Base-by-base conservation (phyloP, 1,284 basidiomycete genomes). In the Ustilago shanxiensis region DNA sequence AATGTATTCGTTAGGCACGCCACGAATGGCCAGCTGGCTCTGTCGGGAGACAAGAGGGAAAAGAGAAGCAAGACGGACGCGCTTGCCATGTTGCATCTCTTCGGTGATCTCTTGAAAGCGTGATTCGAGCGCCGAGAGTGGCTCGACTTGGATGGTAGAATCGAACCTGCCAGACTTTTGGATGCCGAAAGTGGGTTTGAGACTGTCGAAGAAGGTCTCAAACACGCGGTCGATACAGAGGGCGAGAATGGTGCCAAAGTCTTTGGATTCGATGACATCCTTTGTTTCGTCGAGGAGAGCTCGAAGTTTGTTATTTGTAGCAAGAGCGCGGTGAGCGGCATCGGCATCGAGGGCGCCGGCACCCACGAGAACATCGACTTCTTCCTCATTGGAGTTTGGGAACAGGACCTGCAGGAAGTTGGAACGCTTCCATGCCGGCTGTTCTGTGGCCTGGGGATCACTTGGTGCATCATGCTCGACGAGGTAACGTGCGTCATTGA, bases 1-100 rank as follows among this genome's bases (percentile, higher is more conserved):
- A 28, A 94, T 90, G 79, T 94, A 88, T 85, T 93, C 92, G 86
- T 94, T 95, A 24, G 93, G 93, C 51, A 92, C 85, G 10, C 90
- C 90, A 63, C 91, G 89, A 59, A 94, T 85, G 37, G 92, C 91
- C 51, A 91, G 76, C 73, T 91, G 90, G 81, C 91, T 92, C 91
- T 93, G 93, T 66, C 90, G 88, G 54, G 92, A 90, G 44, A 95
- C 87, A 1, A 91, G 91, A 5, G 93, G 94, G 22, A 95, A 87
- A 68, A 95, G 86, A 14, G 90, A 90, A 20, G 93, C 94, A 6
- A 95, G 86, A 47, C 91, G 87, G 22, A 92, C 88, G 74, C 89
- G 88, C 65, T 89, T 86, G 51, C 89, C 89, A 26, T 67, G 62
- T 26, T 81, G 72, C 66, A 73, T 78, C 58, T 83, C 83, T 22